Evolutionary conservation across 345 rosid species (phyloP).

Genomic region (Triadica sebifera): DNA sequence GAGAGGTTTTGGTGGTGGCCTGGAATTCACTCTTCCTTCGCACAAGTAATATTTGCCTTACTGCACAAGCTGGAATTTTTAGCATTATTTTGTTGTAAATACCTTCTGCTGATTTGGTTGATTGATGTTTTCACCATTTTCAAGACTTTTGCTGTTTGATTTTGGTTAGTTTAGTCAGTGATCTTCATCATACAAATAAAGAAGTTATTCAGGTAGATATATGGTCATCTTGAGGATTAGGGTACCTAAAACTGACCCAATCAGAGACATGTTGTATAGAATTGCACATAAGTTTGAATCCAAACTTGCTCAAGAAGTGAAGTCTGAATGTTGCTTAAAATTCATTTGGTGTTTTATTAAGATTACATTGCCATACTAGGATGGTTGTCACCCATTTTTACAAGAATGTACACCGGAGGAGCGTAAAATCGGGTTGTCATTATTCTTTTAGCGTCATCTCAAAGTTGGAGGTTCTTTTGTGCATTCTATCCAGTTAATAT

Average conservation of each 20-base stretch:
- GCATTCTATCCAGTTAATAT: background rate
- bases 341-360: background rate
- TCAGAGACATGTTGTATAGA: background rate
- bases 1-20: slow-evolving; percentile 68
- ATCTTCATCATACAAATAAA: background rate
- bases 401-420: background rate
- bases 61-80: background rate
- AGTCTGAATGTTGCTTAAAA: background rate
- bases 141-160: background rate
- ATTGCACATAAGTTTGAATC: background rate
- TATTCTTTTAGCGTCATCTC: background rate
- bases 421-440: background rate
- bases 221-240: background rate
- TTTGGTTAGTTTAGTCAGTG: background rate
- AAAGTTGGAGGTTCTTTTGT: background rate
- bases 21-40: slow-evolving; percentile 95
- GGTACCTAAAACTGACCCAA: background rate
- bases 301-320: background rate
- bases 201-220: background rate
- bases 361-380: background rate
- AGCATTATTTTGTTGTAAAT: background rate
- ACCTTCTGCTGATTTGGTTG: background rate
- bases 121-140: background rate
- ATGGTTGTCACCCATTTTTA: background rate
- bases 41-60: slow-evolving; percentile 67